Base-by-base conservation (phyloP, 192 early-diverging fungal genomes). In the Backusella tuberculispora region DNA sequence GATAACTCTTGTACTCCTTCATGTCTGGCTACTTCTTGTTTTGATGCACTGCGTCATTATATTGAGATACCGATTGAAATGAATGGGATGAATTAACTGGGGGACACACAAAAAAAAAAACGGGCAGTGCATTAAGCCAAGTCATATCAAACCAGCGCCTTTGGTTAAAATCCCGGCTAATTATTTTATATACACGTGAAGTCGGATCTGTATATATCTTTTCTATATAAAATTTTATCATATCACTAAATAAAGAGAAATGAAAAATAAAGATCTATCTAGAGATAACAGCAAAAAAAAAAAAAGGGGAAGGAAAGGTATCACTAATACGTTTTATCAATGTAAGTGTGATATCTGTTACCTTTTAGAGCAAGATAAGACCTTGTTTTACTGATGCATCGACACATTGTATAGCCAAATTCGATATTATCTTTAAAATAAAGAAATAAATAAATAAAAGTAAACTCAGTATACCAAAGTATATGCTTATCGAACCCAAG, bases 71-170 rank as follows among this genome's bases (percentile, higher is more conserved):
- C 53, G 53, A 60, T 26, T 24, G 26, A 9, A 60, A 60, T 60
- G 26, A 60, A 60, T 24, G 53, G 29, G 29, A 34, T 0, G 29
- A 34, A 34, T 34, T 34, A 34, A 13, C 53, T 26, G 10, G 21
- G 50, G 53, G 24, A 60, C 53, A 60, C 53, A 60, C 29, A 2
- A 1, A 34, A 34, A 34, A 34, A 2, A 34, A 34, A 34, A 34
- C 29, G 29, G 26, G 9, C 10, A 26, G 21, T 60, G 53, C 12
- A 24, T 60, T 60, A 26, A 60, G 19, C 21, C 24, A 60, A 60
- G 13, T 60, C 53, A 60, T 60, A 19, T 60, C 53, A 60, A 60
- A 60, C 21, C 53, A 60, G 53, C 53, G 26, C 53, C 24, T 56
- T 60, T 26, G 9, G 24, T 60, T 60, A 60, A 60, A 56, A 60